Evolutionary conservation across 768 basidiomycete genomes (phyloP), one percentile per base, ranked within the genome.

Genomic region (Xerocomellus chrysenteron): DNA sequence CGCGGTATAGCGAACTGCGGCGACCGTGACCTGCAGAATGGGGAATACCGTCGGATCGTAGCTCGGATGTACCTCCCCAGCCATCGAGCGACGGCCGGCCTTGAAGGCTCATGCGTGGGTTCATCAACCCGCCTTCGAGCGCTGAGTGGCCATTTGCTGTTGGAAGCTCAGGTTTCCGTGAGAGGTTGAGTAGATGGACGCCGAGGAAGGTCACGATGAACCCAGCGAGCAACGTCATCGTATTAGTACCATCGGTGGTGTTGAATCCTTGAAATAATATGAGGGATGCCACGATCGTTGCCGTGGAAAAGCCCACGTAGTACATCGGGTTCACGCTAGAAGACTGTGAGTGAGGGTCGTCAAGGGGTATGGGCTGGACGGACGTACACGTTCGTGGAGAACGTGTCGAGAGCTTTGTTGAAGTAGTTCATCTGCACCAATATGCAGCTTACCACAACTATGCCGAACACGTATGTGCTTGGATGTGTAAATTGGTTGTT

Each of bases 231-330:
- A 99, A 85, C 2, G 94, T 95, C 32, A 95, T 65, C 33, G 92
- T 93, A 69, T 93, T 91, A 24, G 83, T 81, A 13, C 83, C 86
- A 56, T 84, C 86, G 28, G 86, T 84, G 6, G 93, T 98, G 75
- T 98, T 94, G 79, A 98, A 90, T 0, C 97, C 97, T 78, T 94
- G 90, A 82, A 98, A 98, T 58, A 99, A 82, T 65, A 99, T 96
- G 57, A 97, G 82, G 58, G 94, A 97, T 0, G 97, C 94, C 42
- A 97, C 79, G 67, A 96, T 89, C 46, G 95, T 98, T 5, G 89
- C 88, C 2, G 91, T 90, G 17, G 93, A 92, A 77, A 99, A 99
- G 71, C 92, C 88, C 72, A 98, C 96, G 67, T 94, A 98, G 75
- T 98, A 98, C 79, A 97, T 89, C 0, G 95, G 96, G 71, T 98